Evolutionary conservation across 768 basidiomycete genomes (phyloP).

Genomic region (Panus rudis): DNA sequence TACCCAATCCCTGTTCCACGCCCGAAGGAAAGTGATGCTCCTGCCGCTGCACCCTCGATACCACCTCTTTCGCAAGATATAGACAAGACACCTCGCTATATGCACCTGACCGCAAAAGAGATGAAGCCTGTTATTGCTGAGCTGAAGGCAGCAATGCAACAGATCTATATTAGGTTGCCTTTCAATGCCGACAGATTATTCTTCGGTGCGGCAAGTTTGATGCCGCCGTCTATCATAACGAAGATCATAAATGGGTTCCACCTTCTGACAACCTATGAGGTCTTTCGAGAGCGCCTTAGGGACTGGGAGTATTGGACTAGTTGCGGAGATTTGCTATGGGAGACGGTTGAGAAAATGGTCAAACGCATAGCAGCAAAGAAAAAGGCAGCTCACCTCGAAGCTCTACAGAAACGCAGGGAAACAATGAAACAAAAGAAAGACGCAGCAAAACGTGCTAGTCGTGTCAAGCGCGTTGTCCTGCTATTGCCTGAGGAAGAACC

Average conservation of each 20-base stretch:
- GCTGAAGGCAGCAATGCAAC: background rate
- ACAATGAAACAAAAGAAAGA: background rate
- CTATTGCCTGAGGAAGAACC: background rate
- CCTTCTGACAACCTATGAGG: background rate
- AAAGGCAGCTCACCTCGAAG: too few species aligned
- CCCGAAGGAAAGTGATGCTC: background rate
- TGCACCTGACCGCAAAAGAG: constrained; percentile 1
- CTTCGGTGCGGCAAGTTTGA: background rate
- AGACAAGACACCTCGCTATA: background rate
- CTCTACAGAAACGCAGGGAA: background rate
- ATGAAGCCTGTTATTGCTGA: background rate
- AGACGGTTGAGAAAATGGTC: background rate
- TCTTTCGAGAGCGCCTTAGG: background rate
- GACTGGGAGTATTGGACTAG: constrained; percentile 2
- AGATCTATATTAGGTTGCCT: background rate
- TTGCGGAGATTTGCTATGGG: background rate
- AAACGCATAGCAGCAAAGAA: background rate
- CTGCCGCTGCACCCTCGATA: background rate
- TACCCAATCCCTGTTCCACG: background rate
- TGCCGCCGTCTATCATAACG: background rate
- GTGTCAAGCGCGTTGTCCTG: background rate
- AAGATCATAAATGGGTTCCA: background rate
- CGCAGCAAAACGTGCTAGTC: background rate
- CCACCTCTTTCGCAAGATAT: too few species aligned
- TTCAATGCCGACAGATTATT: background rate